Evolutionary conservation across 352 stramenopile genomes (phyloP), one percentile per base, ranked within the genome.

Genomic region (Globisporangium ultimum): DNA sequence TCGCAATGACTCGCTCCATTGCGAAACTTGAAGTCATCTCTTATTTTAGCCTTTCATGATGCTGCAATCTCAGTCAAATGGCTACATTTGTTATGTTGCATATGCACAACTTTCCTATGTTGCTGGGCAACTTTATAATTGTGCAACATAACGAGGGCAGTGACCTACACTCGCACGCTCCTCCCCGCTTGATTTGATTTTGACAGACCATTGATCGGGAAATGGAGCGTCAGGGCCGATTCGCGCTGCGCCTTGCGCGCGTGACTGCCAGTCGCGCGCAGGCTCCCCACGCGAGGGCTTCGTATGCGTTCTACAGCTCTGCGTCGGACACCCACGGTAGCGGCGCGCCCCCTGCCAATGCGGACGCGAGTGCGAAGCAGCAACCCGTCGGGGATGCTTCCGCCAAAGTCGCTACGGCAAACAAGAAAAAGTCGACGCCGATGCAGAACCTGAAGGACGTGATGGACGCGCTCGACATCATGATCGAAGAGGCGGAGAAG

Each of bases 401-500:
- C 28, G 28, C 28, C 28, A 36, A 36, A 10, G 43, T 42, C 6
- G 43, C 41, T 24, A 11, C 48, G 21, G 42, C 49, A 18, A 61
- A 48, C 20, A 55, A 58, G 41, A 78, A 79, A 50, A 66, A 72
- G 56, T 60, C 76, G 57, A 84, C 78, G 32, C 80, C 80, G 21
- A 80, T 81, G 22, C 76, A 91, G 63, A 91, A 89, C 68, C 63
- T 91, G 55, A 80, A 78, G 58, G 79, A 88, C 51, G 80, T 77
- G 13, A 74, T 91, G 62, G 78, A 94, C 47, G 72, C 83, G 38
- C 68, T 93, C 55, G 85, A 94, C 61, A 74, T 80, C 55, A 85
- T 94, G 76, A 84, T 94, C 43, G 78, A 91, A 48, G 85, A 94
- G 54, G 84, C 84, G 12, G 85, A 92, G 56, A 84, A 84, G 65